Conservation (phyloP, 495 filamentous ascomycete species). For the Tuber calosporum region DNA sequence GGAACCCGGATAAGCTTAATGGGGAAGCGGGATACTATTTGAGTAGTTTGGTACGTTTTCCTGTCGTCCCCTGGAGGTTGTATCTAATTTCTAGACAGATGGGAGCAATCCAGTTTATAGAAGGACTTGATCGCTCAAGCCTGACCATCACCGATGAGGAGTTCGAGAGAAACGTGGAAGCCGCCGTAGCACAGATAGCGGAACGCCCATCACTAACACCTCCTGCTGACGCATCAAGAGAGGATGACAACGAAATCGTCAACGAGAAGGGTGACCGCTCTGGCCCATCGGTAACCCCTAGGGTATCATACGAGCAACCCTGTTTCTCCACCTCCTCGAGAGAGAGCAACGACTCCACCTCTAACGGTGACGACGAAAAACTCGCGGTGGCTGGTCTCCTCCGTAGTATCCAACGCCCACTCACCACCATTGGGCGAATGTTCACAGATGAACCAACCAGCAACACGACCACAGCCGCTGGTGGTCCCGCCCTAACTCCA, state of each 20-base stretch:
- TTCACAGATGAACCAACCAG: constrained; percentile 70
- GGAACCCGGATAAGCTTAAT: constrained; percentile 92
- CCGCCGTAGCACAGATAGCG: constrained; percentile 90
- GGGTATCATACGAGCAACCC: constrained; percentile 46
- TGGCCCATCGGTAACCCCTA: constrained; percentile 40
- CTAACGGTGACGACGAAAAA: constrained; percentile 56
- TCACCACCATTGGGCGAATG: constrained; percentile 93
- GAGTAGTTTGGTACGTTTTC: constrained; percentile 71
- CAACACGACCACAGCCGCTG: constrained; percentile 39
- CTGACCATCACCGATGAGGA: constrained; percentile 90
- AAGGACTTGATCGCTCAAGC: constrained; percentile 87
- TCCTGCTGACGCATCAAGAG: constrained; percentile 49
- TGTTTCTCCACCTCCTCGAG: constrained; percentile 30
- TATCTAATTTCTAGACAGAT: constrained; percentile 51
- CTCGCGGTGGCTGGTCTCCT: constrained; percentile 80
- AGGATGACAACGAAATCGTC: constrained; percentile 45
- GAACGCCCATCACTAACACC: constrained; percentile 56
- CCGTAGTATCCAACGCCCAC: constrained; percentile 80
- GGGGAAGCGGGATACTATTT: constrained; percentile 98
- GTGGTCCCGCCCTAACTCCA: constrained; percentile 52
- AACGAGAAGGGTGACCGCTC: constrained; percentile 43
- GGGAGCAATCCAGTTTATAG: constrained; percentile 94
- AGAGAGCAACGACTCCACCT: constrained; percentile 31
- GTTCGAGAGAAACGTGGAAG: constrained; percentile 91
- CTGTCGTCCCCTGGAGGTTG: background rate